Conservation (phyloP, 2,329 filamentous ascomycete species). For the Endoconidiophora laricicola region DNA sequence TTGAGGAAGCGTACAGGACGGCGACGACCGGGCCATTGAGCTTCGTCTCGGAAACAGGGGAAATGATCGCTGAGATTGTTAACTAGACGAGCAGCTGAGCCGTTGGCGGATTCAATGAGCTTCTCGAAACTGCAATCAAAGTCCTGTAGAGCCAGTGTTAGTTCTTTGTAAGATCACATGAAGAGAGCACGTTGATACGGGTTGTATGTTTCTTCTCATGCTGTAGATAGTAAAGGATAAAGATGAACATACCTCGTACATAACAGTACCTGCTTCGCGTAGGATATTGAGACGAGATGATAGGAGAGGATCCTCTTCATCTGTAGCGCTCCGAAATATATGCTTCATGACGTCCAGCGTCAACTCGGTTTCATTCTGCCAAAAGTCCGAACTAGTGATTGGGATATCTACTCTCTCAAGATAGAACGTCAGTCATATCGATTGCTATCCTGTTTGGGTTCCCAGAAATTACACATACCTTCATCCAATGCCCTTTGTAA, state of each 20-base stretch:
- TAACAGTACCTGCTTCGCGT: constrained; percentile 63
- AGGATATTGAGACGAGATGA: constrained; percentile 62
- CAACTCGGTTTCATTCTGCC: constrained; percentile 61
- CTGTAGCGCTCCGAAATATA: constrained; percentile 73
- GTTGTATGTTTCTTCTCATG: too few relatives aligned
- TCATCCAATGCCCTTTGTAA: constrained; percentile 80
- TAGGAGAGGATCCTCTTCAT: constrained; percentile 75
- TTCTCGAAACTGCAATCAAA: constrained; percentile 60
- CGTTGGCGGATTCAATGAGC: constrained; percentile 55
- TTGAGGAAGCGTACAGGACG: constrained; percentile 70
- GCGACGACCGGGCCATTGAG: constrained; percentile 52
- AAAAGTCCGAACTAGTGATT: constrained; percentile 78
- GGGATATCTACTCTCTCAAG: constrained; percentile 45
- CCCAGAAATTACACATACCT: constrained; percentile 26
- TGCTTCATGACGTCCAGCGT: constrained; percentile 55
- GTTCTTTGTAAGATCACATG: not conserved
- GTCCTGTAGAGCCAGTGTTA: constrained; percentile 31
- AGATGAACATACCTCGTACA: constrained; percentile 46
- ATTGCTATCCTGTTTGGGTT: not conserved
- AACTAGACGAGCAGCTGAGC: constrained; percentile 70
- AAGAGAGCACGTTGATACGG: too few relatives aligned
- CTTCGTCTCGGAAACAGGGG: constrained; percentile 70
- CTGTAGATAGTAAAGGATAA: too few relatives aligned
- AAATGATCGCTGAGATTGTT: constrained; percentile 75
- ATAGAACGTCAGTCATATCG: constrained; percentile 3